Evolutionary conservation across 768 basidiomycete species (phyloP), one percentile per base, ranked within the genome.

Genomic region (Mycena polygramma): DNA sequence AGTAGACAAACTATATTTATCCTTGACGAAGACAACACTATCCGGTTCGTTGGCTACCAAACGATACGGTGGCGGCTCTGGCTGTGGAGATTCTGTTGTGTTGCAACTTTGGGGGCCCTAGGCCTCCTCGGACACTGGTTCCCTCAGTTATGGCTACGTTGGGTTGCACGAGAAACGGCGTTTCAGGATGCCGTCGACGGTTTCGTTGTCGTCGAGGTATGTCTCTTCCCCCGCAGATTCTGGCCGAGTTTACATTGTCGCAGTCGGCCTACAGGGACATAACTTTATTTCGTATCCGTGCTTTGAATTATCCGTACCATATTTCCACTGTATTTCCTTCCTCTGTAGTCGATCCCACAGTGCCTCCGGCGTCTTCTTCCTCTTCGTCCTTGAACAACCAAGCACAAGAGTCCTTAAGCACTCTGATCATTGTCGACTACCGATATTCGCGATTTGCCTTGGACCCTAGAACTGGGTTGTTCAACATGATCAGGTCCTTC

Each of bases 91-190:
- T 39, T 85, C 14, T 87, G 88, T 7, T 94, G 94, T 75, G 71
- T 94, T 8, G 58, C 92, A 10, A 89, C 90, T 2, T 81, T 91
- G 14, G 97, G 98, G 7, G 79, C 89, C 7, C 82, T 98, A 24
- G 91, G 87, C 14, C 85, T 99, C 20, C 80, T 97, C 11, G 97
- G 96, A 5, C 91, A 96, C 75, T 99, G 98, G 98, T 91, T 98
- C 73, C 98, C 98, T 65, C 88, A 87, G 7, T 73, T 96, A 35
- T 98, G 98, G 98, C 88, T 99, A 59, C 89, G 89, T 36, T 97
- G 92, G 88, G 93, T 94, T 24, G 90, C 95, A 2, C 86, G 83
- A 53, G 94, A 97, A 79, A 94, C 89, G 62, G 92, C 93, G 24
- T 99, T 99, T 75, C 89, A 89, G 57, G 82, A 94, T 65, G 84